Evolutionary conservation across 371 early-diverging fungal species (phyloP).

Genomic region (Gilbertella persicaria): DNA sequence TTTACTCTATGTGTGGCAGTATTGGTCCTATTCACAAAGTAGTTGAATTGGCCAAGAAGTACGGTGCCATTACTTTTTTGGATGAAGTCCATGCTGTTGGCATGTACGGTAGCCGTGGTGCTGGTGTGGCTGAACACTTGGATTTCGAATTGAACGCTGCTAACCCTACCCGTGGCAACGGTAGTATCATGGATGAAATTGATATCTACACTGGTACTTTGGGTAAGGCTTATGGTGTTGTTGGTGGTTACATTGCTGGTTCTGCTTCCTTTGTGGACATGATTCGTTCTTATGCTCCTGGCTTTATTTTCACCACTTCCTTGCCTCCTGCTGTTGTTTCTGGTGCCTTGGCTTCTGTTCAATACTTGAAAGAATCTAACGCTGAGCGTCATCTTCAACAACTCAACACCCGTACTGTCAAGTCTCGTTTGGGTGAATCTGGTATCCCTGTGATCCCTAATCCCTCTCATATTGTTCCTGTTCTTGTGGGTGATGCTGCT

Average conservation of each 20-base stretch:
- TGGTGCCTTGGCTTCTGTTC: conserved; percentile 90
- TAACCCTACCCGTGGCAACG: conserved; percentile 55
- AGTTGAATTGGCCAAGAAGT: conserved; percentile 90
- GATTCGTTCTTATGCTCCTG: conserved; percentile 98
- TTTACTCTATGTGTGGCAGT: conserved; percentile 98
- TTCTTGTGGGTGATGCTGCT: conserved; percentile 95
- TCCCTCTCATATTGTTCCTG: conserved; percentile 98
- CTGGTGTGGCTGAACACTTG: conserved; percentile 96
- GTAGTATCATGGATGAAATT: conserved; percentile 82
- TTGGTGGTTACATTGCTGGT: conserved; percentile 97
- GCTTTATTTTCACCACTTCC: conserved; percentile 99
- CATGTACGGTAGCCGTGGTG: conserved; percentile 97
- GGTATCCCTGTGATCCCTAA: conserved; percentile 98
- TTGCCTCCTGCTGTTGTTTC: conserved; percentile 93
- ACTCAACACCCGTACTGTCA: conserved; percentile 84
- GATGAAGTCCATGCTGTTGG: conserved; percentile 99
- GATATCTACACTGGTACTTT: conserved; percentile 98
- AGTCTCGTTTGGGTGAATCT: conserved; percentile 73
- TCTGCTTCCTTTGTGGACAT: conserved; percentile 90
- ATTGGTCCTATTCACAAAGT: conserved; percentile 96
- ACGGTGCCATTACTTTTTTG: conserved; percentile 97
- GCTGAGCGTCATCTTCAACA: conserved; percentile 91
- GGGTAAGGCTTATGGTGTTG: conserved; percentile 97
- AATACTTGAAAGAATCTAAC: conserved; percentile 82
- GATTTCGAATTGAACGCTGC: conserved; percentile 73